Conservation (phyloP, 1,284 basidiomycete species). For the Tilletia caries region DNA sequence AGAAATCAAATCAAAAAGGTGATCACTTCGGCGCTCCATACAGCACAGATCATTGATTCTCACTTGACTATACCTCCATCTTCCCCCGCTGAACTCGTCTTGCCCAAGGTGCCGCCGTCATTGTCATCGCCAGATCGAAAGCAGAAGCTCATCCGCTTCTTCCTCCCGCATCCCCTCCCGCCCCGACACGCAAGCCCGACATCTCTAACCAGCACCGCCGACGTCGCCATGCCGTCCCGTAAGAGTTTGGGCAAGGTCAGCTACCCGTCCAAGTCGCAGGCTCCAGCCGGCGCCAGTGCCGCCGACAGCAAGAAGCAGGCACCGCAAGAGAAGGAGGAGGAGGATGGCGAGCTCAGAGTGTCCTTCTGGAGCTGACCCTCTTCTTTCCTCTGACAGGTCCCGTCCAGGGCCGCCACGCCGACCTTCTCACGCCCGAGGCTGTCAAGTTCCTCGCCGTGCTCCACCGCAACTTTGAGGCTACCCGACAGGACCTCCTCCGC, state of each 20-base stretch:
- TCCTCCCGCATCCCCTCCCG: background rate
- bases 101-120: conserved; percentile 1
- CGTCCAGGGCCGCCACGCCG: conserved; percentile 54
- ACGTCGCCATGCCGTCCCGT: background rate
- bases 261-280: background rate
- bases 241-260: background rate
- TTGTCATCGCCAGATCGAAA: background rate
- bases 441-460: conserved; percentile 84
- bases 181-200: background rate
- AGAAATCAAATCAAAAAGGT: too few species aligned
- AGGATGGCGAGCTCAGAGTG: too few species aligned
- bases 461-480: conserved; percentile 86
- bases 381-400: conserved; percentile 30
- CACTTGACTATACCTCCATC: background rate
- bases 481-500: conserved; percentile 59
- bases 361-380: too few species aligned
- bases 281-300: background rate
- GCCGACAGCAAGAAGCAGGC: background rate
- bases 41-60: too few species aligned
- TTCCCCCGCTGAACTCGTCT: background rate
- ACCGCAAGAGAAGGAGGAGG: too few species aligned
- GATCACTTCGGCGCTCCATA: too few species aligned
- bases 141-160: conserved; percentile 15
- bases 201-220: background rate
- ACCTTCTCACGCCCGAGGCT: conserved; percentile 79